phyloP scores from a whole-genome alignment of 306 rosid species.

The Dryas drummondii region DNA sequence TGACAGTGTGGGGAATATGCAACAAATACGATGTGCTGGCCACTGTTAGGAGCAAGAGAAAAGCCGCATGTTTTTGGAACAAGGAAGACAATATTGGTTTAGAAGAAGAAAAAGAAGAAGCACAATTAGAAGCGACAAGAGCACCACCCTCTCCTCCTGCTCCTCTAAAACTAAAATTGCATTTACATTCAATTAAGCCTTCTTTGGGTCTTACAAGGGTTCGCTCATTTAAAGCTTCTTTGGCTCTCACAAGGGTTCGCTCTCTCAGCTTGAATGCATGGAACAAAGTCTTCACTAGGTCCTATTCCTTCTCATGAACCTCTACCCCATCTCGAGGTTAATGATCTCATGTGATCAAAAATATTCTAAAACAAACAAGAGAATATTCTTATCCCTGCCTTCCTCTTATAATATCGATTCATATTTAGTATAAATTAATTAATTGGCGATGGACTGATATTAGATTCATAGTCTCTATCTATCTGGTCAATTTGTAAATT shows the following conservation, averaged over 20 bases:
- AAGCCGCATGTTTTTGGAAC: constrained; percentile 80
- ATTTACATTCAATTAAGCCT: constrained; percentile 18
- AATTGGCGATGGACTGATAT: not conserved
- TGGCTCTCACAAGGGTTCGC: constrained; percentile 57
- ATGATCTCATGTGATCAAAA: not conserved
- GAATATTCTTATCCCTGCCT: not conserved
- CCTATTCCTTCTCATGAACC: constrained; percentile 49
- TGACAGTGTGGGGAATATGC: constrained; percentile 93
- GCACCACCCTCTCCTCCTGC: constrained; percentile 22
- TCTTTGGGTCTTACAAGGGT: constrained; percentile 57
- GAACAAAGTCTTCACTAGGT: constrained; percentile 64
- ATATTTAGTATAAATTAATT: not conserved
- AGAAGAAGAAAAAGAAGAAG: constrained; percentile 15
- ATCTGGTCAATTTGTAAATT: too few species aligned
- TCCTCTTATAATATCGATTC: not conserved
- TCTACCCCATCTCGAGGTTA: not conserved
- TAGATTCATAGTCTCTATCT: too few species aligned
- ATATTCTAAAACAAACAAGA: not conserved
- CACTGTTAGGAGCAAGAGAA: constrained; percentile 67
- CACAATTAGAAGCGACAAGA: constrained; percentile 15
- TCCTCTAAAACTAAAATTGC: not conserved
- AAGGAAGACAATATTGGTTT: constrained; percentile 39
- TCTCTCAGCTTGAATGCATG: constrained; percentile 74
- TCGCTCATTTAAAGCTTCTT: constrained; percentile 49
- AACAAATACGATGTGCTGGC: constrained; percentile 72